phyloP scores from a whole-genome alignment of 179 eudicot genomes.

The Spinacia oleracea region DNA sequence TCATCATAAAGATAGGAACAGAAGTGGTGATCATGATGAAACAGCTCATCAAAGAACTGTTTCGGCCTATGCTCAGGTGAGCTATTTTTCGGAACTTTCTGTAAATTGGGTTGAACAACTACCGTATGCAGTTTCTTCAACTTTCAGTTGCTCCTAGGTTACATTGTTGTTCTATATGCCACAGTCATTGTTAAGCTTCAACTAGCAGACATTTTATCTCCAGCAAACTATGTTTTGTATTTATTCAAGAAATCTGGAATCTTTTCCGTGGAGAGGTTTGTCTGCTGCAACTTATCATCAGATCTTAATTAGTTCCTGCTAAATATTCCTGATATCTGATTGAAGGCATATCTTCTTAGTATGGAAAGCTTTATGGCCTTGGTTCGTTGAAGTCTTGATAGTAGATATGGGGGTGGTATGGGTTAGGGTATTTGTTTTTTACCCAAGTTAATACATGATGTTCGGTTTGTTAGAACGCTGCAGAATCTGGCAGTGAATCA shows the following conservation, averaged over 20 bases:
- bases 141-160: background rate
- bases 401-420: too few species aligned
- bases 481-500: conserved; percentile 10
- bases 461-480: conserved; percentile 20
- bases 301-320: background rate
- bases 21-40: conserved; percentile 20
- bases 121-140: background rate
- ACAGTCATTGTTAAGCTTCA: background rate
- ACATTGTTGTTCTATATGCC: background rate
- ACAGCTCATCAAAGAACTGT: conserved; percentile 28
- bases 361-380: background rate
- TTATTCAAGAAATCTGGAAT: too few species aligned
- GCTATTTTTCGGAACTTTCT: conserved; percentile 3
- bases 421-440: background rate
- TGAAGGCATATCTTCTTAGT: background rate
- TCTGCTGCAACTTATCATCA: background rate
- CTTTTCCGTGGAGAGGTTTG: background rate
- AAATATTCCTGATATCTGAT: background rate
- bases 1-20: conserved; percentile 29
- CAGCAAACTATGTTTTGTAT: too few species aligned
- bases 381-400: background rate
- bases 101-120: background rate
- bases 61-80: conserved; percentile 45
- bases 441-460: background rate
- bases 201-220: too few species aligned